A percentile compares a stretch with the other conserved stretches of the same genome.
These are phyloP conservation scores for Ogataea wickerhamii DNA, from an alignment of 805 yeast species.

Conservation along the genomic window DNA sequence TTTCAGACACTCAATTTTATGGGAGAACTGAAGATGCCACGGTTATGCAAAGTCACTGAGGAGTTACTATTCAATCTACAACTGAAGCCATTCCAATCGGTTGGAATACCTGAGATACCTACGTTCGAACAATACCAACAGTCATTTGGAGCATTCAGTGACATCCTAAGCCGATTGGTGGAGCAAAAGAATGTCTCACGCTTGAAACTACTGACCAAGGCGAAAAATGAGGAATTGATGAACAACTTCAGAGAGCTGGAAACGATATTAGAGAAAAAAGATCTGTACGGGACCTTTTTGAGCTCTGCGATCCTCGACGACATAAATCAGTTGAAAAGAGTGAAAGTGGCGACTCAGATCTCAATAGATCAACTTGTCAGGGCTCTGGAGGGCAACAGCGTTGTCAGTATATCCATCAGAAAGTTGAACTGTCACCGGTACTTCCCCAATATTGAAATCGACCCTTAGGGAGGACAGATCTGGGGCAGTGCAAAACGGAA, in stretches of 20 bases:
- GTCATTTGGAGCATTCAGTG: constrained; percentile 14
- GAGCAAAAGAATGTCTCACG: constrained; percentile 11
- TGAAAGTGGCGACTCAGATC: constrained; percentile 29
- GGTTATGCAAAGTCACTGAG: constrained; percentile 26
- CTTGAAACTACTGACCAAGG: constrained; percentile 14
- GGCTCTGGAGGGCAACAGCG: constrained; percentile 9
- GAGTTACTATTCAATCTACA: constrained; percentile 51
- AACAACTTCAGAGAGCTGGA: constrained; percentile 7
- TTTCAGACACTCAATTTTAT: constrained; percentile 24
- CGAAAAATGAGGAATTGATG: constrained; percentile 17
- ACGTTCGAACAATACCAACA: constrained; percentile 37
- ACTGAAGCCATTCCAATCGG: constrained; percentile 74
- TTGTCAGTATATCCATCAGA: constrained; percentile 22
- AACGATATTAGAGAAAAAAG: constrained; percentile 4
- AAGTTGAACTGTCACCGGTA: constrained; percentile 40
- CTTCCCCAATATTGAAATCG: constrained; percentile 40
- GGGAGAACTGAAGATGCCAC: constrained; percentile 29
- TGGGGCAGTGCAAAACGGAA: no score
- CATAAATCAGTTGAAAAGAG: constrained; percentile 20
- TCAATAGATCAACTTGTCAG: constrained; percentile 17
- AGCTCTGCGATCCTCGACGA: constrained; percentile 9
- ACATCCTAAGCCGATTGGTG: constrained; percentile 12
- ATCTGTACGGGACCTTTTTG: constrained; percentile 11
- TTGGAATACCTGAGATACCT: constrained; percentile 74
- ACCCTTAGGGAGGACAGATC: no score